Conservation (phyloP, 768 basidiomycete species). For the Trichaptum fuscoviolaceum region DNA sequence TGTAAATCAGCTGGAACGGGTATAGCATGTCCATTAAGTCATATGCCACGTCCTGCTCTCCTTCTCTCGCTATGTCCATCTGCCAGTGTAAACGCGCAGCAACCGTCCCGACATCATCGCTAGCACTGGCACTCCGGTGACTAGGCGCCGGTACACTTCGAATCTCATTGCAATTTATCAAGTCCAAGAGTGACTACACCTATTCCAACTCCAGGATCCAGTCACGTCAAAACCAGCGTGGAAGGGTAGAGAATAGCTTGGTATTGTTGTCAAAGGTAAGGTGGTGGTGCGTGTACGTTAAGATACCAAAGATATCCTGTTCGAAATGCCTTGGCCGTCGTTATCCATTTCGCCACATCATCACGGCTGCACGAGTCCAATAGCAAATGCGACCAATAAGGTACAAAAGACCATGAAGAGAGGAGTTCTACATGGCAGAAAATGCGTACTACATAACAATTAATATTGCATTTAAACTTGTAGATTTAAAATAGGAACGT, state of each 20-base stretch:
- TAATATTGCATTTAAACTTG: background rate
- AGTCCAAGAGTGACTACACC: constrained; percentile 83
- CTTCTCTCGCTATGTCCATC: constrained; percentile 6
- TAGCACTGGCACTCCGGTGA: constrained; percentile 73
- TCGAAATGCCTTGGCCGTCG: constrained; percentile 41
- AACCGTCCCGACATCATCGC: constrained; percentile 83
- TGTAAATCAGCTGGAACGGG: constrained; percentile 88
- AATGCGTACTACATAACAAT: background rate
- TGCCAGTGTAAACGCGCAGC: constrained; percentile 73
- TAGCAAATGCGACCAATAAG: too few relatives aligned
- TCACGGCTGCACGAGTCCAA: too few relatives aligned
- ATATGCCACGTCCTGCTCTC: constrained; percentile 27
- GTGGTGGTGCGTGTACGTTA: constrained; percentile 80
- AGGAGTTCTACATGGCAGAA: too few relatives aligned
- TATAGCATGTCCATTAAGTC: constrained; percentile 67
- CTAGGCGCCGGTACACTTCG: constrained; percentile 77
- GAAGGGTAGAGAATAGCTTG: constrained; percentile 81
- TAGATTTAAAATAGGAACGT: background rate
- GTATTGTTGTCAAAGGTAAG: constrained; percentile 76
- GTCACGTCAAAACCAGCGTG: constrained; percentile 82
- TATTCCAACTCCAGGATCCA: constrained; percentile 73
- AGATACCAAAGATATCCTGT: constrained; percentile 88
- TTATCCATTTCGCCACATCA: too few relatives aligned
- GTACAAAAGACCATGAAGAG: too few relatives aligned
- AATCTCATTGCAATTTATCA: constrained; percentile 83